A percentile compares a stretch with the other conserved stretches of the same genome.
Conservation (phyloP, 1,139 yeast genomes). For the Yamadazyma dushanensis region DNA sequence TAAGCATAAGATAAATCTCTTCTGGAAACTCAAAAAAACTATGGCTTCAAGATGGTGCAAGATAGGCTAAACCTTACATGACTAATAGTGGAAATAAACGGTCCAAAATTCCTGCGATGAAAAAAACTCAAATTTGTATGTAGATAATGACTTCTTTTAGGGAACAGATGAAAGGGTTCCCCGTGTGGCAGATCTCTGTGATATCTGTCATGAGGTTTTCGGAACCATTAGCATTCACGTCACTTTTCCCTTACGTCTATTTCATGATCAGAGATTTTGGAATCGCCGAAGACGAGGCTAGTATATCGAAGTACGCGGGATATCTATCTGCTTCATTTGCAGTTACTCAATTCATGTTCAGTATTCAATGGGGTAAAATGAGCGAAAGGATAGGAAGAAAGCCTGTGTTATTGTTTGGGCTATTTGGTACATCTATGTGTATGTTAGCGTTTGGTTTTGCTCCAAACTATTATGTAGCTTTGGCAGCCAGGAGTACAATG, state of each 20-base stretch:
- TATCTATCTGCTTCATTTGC: slow-evolving; percentile 59
- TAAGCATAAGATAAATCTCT: no score
- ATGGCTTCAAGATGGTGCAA: no score
- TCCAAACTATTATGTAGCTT: slow-evolving; percentile 48
- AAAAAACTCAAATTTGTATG: no score
- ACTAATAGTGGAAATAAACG: no score
- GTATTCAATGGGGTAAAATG: slow-evolving; percentile 59
- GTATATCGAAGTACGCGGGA: slow-evolving; percentile 58
- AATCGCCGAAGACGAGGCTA: slow-evolving; percentile 49
- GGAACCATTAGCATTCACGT: slow-evolving; percentile 66
- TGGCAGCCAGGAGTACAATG: slow-evolving; percentile 50
- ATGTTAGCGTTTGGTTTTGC: slow-evolving; percentile 55
- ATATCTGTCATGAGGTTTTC: slow-evolving; percentile 49
- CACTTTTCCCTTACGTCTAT: slow-evolving; percentile 62
- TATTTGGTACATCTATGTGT: slow-evolving; percentile 49
- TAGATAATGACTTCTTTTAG: slow-evolving; percentile 16
- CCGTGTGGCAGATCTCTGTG: slow-evolving; percentile 50
- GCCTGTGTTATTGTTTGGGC: slow-evolving; percentile 51
- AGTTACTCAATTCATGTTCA: slow-evolving; percentile 52
- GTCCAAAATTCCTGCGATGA: no score
- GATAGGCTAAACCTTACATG: no score
- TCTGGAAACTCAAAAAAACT: no score
- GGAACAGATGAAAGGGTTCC: slow-evolving; percentile 42
- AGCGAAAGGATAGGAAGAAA: slow-evolving; percentile 62
- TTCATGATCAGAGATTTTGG: slow-evolving; percentile 63